These are phyloP conservation scores for Gynochthodes officinalis DNA, from an alignment of 257 asterid genomes.

Conservation along the genomic window DNA sequence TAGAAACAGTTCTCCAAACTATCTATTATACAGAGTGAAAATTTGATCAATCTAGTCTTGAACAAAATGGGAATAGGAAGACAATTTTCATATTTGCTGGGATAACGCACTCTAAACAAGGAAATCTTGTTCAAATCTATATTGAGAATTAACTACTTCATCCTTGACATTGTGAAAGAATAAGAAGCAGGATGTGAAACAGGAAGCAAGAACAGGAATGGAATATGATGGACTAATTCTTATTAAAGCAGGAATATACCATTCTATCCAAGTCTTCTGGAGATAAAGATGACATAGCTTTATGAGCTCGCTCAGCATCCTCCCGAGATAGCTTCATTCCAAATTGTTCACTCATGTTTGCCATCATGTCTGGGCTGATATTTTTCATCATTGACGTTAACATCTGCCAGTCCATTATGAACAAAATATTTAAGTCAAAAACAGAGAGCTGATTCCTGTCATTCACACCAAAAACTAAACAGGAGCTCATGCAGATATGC, in stretches of 20 bases:
- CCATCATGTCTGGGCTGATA: slow-evolving; percentile 93
- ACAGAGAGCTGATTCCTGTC: neutral
- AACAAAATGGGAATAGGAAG: neutral
- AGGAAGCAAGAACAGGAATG: neutral
- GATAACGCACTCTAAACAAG: neutral
- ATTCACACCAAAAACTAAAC: neutral
- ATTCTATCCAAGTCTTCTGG: slow-evolving; percentile 87
- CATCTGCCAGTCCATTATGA: slow-evolving; percentile 58
- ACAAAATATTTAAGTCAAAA: slow-evolving; percentile 16
- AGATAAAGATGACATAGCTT: slow-evolving; percentile 91
- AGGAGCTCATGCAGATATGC: neutral
- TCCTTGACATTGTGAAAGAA: neutral
- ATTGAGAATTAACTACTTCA: neutral
- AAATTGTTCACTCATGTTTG: slow-evolving; percentile 91
- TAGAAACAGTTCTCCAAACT: neutral
- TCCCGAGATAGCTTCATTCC: slow-evolving; percentile 86
- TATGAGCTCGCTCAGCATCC: slow-evolving; percentile 99
- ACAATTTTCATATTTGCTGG: neutral
- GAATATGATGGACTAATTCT: neutral
- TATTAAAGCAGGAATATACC: slow-evolving; percentile 38
- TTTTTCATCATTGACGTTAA: slow-evolving; percentile 81
- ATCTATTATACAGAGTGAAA: neutral
- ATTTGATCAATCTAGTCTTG: neutral
- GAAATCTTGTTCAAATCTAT: neutral
- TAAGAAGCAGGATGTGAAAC: neutral